Percentiles rank a stretch among this genome's conserved stretches.
These are phyloP conservation scores for Lipomyces starkeyi DNA, from an alignment of 805 yeast species.

Conservation along the genomic window DNA sequence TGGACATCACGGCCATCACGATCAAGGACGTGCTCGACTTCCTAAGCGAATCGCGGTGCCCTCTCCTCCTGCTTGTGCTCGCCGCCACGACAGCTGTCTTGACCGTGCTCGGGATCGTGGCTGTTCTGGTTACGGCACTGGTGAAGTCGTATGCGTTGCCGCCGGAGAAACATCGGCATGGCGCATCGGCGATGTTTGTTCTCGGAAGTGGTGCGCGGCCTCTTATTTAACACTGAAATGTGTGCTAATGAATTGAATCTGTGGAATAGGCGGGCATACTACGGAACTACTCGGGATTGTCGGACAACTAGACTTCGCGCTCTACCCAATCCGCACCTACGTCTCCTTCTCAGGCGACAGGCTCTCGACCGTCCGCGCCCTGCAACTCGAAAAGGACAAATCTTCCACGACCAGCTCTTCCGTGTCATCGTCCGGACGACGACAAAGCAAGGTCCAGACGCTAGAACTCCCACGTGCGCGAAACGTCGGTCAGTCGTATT, in stretches of 20 bases:
- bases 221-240: constrained; percentile 44
- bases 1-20: constrained; percentile 41
- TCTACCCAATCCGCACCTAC: constrained; percentile 44
- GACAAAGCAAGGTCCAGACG: constrained; percentile 37
- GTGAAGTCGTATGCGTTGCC: constrained; percentile 9
- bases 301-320: constrained; percentile 45
- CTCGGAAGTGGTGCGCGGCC: constrained; percentile 74
- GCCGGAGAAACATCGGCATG: constrained; percentile 16
- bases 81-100: not conserved
- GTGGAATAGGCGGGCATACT: constrained; percentile 28
- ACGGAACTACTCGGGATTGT: constrained; percentile 67
- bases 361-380: constrained; percentile 51
- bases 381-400: constrained; percentile 36
- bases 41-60: constrained; percentile 14
- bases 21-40: constrained; percentile 40
- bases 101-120: not conserved
- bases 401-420: constrained; percentile 41
- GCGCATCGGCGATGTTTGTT: constrained; percentile 56
- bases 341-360: constrained; percentile 58
- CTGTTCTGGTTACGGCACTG: constrained; percentile 7
- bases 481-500: constrained; percentile 60
- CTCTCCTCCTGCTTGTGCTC: not conserved
- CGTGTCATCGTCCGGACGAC: constrained; percentile 34
- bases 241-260: constrained; percentile 72
- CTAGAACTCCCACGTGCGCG: constrained; percentile 62